Base-by-base conservation (phyloP, 2,329 filamentous ascomycete species). In the Penicillium oxalicum region DNA sequence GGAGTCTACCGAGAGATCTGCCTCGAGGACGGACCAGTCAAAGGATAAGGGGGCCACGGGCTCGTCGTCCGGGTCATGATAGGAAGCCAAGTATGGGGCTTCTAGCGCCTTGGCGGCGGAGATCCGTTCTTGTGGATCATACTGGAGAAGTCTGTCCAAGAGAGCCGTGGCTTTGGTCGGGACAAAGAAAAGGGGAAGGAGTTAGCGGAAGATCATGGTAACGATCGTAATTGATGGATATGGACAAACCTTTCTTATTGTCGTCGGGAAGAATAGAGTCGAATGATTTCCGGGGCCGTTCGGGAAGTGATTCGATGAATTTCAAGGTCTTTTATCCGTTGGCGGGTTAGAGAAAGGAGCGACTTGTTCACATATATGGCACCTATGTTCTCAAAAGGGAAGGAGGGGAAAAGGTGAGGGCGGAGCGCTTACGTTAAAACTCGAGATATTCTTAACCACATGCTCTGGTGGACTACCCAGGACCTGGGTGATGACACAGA, bases 1-100 rank as follows among this genome's bases (percentile, higher is more conserved):
- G 9, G 91, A 95, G 67, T 98, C 93, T 33, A 96, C 89, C 0
- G 93, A 91, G 43, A 98, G 77, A 66, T 97, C 90, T 38, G 91
- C 93, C 61, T 97, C 93, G 68, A 96, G 96, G 74, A 97, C 97
- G 44, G 91, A 95, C 91, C 93, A 98, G 69, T 98, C 93, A 62
- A 98, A 97, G 73, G 94, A 94, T 76, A 96, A 90, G 50, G 95
- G 87, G 13, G 93, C 88, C 9, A 89, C 83, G 0, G 93, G 93
- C 76, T 98, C 93, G 65, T 98, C 93, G 37, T 87, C 91, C 4
- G 91, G 91, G 66, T 98, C 93, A 72, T 98, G 93, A 75, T 98
- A 98, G 7, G 91, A 91, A 6, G 89, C 82, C 35, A 98, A 87
- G 69, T 97, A 98, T 58, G 91, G 87, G 70, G 97, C 90, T 42